A percentile compares a stretch with the other conserved stretches of the same genome.
Conservation (phyloP, 2,329 filamentous ascomycete species). For the Apiospora sp. region DNA sequence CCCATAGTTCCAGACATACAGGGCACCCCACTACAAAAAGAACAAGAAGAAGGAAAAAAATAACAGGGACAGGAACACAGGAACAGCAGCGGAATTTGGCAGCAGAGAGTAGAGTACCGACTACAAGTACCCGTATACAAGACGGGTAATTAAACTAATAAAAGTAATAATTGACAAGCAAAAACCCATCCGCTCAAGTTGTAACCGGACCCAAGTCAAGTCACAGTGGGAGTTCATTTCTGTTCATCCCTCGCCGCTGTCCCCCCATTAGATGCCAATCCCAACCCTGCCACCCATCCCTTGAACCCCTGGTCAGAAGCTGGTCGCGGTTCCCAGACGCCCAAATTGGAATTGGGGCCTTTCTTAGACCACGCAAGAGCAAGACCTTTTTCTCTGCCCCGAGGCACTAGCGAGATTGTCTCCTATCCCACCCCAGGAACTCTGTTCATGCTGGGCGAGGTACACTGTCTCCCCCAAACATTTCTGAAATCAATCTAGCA, state of each 20-base stretch:
- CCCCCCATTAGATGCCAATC: constrained; percentile 3
- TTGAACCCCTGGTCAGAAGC: constrained; percentile 7
- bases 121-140: neutral
- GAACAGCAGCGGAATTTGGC: neutral
- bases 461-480: constrained; percentile 28
- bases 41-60: neutral
- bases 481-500: constrained; percentile 32
- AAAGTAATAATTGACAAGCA: constrained; percentile 15
- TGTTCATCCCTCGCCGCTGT: neutral
- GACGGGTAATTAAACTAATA: constrained; percentile 21
- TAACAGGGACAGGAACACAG: neutral
- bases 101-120: neutral
- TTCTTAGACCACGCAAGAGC: constrained; percentile 41
- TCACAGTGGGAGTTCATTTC: constrained; percentile 14
- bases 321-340: neutral
- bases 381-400: constrained; percentile 35
- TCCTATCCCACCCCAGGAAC: constrained; percentile 35
- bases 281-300: constrained; percentile 20
- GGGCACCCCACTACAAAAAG: neutral
- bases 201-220: constrained; percentile 1
- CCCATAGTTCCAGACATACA: constrained; percentile 21
- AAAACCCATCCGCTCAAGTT: constrained; percentile 5
- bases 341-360: constrained; percentile 33
- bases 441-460: constrained; percentile 39
- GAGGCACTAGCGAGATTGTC: constrained; percentile 52